A percentile compares a stretch with the other conserved stretches of the same genome.
Evolutionary conservation across 106 monocot genomes (phyloP).

Genomic region (Cymbidium sinense): DNA sequence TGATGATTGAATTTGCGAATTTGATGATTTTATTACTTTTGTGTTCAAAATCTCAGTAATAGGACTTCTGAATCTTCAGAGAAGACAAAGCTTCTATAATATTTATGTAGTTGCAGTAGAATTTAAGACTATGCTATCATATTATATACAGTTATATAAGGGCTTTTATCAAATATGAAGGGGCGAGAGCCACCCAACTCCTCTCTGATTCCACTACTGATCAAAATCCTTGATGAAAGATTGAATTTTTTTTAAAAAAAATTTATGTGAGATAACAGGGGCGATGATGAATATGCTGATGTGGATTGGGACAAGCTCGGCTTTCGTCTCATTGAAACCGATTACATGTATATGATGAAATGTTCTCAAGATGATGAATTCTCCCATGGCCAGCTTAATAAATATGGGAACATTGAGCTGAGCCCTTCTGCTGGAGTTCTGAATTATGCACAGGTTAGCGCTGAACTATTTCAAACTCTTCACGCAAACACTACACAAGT

Average conservation of each 20-base stretch:
- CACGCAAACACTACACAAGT: not conserved
- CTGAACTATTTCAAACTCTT: not conserved
- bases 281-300: slow-evolving; percentile 31
- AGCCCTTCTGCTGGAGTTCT: slow-evolving; percentile 54
- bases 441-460: slow-evolving; percentile 56
- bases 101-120: not conserved
- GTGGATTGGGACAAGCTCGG: slow-evolving; percentile 57
- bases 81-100: no score
- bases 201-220: not conserved
- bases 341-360: slow-evolving; percentile 65
- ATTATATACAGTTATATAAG: no score
- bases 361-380: slow-evolving; percentile 29
- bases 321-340: slow-evolving; percentile 37
- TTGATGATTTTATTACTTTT: not conserved
- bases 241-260: not conserved
- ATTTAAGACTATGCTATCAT: not conserved
- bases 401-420: slow-evolving; percentile 44
- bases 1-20: not conserved
- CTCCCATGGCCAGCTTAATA: slow-evolving; percentile 25
- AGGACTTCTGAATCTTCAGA: not conserved
- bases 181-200: no score
- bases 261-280: slow-evolving; percentile 9
- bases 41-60: not conserved
- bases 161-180: no score
- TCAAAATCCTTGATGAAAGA: not conserved